Evolutionary conservation across 768 basidiomycete genomes (phyloP), one percentile per base, ranked within the genome.

Genomic region (Trichaptum fuscoviolaceum): DNA sequence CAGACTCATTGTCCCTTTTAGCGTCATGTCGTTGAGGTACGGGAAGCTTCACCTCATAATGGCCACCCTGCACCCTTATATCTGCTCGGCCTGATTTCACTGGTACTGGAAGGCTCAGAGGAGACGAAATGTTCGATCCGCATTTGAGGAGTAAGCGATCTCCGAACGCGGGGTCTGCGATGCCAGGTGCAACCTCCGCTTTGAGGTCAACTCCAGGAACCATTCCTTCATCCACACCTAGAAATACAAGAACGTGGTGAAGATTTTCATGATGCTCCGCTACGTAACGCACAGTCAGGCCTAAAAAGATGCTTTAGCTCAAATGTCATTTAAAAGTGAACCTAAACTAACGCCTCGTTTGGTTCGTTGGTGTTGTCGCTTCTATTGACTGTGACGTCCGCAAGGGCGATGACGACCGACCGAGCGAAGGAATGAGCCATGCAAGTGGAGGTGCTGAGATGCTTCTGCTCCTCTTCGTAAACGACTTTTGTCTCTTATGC

Each of bases 221-320:
- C 4, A 80, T 73, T 2, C 85, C 84, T 1, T 80, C 80, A 20
- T 52, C 42, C 35, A 87, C 78, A 24, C 84, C 84, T 63, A 95
- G 79, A 73, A 93, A 91, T 25, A 93, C 84, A 36, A 93, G 80
- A 34, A 96, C 83, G 62, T 90, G 89, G 25, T 88, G 87, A 4
- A 98, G 84, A 66, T 87, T 92, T 73, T 95, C 92, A 73, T 96
- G 94, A 72, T 93, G 85, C 76, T 97, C 96, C 0, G 86, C 85
- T 27, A 89, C 77, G 68, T 84, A 88, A 18, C 80, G 75, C 9
- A 88, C 75, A 62, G 79, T 75, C 8, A 84, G 72, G 0, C 75
- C 75, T 57, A 67, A 74, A 75, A 58, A 9, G 23, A 58, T 18
- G 69, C 15, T 52, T 52, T 12, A 52, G 42, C 23, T 26, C 26